A percentile compares a stretch with the other conserved stretches of the same genome.
Evolutionary conservation across 352 stramenopile species (phyloP).

Genomic region (Globisporangium viniferum): DNA sequence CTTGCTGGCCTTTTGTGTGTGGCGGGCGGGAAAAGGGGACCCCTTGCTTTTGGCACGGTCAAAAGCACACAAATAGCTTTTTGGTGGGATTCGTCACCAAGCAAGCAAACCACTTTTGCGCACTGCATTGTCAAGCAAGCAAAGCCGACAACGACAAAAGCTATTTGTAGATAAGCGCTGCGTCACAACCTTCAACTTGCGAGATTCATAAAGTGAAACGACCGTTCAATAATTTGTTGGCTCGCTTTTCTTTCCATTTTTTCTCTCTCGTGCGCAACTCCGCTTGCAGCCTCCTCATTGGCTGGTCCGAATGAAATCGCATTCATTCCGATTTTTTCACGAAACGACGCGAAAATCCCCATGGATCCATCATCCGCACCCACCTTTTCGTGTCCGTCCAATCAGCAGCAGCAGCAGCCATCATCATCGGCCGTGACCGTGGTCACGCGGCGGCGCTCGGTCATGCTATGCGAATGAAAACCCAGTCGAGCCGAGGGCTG

Average conservation of each 20-base stretch:
- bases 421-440: not conserved
- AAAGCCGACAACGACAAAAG: not conserved
- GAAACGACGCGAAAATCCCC: not conserved
- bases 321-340: not conserved
- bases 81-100: no score
- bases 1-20: no score
- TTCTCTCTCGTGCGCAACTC: not conserved
- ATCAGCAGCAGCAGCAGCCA: not conserved
- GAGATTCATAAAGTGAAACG: not conserved
- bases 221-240: not conserved
- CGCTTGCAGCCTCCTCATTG: not conserved
- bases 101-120: no score
- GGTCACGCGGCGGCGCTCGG: not conserved
- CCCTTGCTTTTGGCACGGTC: no score
- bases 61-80: no score
- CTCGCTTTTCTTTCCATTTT: slow-evolving; percentile 9
- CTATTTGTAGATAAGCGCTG: not conserved
- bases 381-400: slow-evolving; percentile 1
- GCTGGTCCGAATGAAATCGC: not conserved
- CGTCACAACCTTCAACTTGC: slow-evolving; percentile 10
- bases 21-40: no score
- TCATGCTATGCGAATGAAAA: not conserved
- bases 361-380: slow-evolving; percentile 5
- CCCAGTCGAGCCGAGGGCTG: not conserved
- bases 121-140: not conserved